A percentile compares a stretch with the other conserved stretches of the same genome.
phyloP scores from a whole-genome alignment of 495 filamentous ascomycete genomes.

The Hypoxylon lenormandii region DNA sequence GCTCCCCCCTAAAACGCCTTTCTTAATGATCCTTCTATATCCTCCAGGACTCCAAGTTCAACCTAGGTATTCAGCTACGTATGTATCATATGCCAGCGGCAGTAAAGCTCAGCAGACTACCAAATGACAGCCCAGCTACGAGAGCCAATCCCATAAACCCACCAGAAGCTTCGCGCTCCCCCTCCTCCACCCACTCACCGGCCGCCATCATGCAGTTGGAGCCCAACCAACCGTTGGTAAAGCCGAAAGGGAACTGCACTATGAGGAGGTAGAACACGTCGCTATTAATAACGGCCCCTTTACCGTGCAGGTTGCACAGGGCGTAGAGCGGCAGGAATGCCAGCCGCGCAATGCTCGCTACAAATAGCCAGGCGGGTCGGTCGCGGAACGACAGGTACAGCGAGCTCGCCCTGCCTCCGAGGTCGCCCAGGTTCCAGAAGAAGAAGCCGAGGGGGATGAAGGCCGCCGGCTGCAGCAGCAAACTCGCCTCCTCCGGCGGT shows the following conservation, averaged over 20 bases:
- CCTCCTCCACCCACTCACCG: constrained; percentile 77
- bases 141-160: constrained; percentile 94
- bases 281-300: constrained; percentile 75
- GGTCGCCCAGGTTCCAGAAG: constrained; percentile 92
- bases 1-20: constrained; percentile 26
- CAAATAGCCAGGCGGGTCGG: constrained; percentile 72
- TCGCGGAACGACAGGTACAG: constrained; percentile 70
- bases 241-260: constrained; percentile 84
- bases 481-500: constrained; percentile 58
- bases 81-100: constrained; percentile 63
- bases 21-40: constrained; percentile 12
- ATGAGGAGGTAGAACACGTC: constrained; percentile 88
- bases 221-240: constrained; percentile 86
- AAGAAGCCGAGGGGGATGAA: constrained; percentile 94
- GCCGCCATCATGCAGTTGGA: constrained; percentile 92
- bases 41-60: not conserved
- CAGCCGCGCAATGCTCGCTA: constrained; percentile 70
- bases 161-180: constrained; percentile 87
- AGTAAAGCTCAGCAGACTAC: constrained; percentile 89
- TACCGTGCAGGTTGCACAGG: constrained; percentile 83
- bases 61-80: not conserved
- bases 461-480: constrained; percentile 74
- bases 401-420: constrained; percentile 76
- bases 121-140: constrained; percentile 81
- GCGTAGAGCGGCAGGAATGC: constrained; percentile 86